phyloP scores from a whole-genome alignment of 2,329 filamentous ascomycete species.

The Colletotrichum sidae region DNA sequence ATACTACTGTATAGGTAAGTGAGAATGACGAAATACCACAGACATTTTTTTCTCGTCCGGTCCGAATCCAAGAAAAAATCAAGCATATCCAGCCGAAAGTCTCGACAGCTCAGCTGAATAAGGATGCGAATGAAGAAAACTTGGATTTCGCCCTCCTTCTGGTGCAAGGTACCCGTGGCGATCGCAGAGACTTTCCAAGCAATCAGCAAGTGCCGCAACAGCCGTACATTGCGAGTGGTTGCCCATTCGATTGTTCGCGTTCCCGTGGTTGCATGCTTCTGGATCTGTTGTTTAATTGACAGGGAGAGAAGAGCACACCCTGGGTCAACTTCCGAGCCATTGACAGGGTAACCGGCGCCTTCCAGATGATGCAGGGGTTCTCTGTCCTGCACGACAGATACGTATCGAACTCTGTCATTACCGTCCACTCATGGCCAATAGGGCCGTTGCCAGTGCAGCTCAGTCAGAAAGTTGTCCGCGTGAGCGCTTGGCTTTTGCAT shows the following conservation, averaged over 20 bases:
- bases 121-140: neutral
- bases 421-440: no score
- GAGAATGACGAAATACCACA: conserved; percentile 12
- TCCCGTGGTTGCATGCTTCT: conserved; percentile 32
- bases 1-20: neutral
- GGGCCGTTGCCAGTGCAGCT: no score
- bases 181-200: conserved; percentile 25
- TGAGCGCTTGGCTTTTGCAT: conserved; percentile 21
- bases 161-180: conserved; percentile 26
- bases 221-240: conserved; percentile 15
- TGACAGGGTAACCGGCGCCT: conserved; percentile 34
- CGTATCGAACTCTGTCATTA: no score
- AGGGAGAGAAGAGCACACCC: neutral
- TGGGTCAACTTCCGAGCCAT: conserved; percentile 19
- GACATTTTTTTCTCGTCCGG: neutral
- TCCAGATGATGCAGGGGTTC: conserved; percentile 14
- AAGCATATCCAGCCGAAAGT: neutral
- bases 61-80: conserved; percentile 9
- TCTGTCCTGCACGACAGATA: no score
- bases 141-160: conserved; percentile 5
- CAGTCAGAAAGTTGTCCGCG: neutral
- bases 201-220: conserved; percentile 33
- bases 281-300: conserved; percentile 30
- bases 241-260: conserved; percentile 31
- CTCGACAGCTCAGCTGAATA: neutral